Percentiles rank a stretch among this genome's conserved stretches.
phyloP scores from a whole-genome alignment of 192 early-diverging fungal genomes.

The Umbelopsis sp. region DNA sequence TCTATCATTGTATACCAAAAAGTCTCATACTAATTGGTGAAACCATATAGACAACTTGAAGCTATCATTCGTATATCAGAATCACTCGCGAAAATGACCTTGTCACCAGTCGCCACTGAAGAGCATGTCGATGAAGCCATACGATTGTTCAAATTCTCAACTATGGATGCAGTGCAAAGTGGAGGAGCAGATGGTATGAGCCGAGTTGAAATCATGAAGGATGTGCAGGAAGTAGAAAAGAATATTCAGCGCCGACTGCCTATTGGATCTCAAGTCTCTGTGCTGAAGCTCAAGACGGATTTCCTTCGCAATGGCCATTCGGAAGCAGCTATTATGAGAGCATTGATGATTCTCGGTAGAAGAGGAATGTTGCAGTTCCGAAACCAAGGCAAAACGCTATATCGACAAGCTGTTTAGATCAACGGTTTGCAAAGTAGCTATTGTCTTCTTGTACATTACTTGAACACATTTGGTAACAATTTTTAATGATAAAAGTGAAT shows the following conservation, averaged over 20 bases:
- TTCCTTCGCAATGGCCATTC: constrained; percentile 49
- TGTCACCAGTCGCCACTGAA: constrained; percentile 82
- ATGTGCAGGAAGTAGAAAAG: constrained; percentile 82
- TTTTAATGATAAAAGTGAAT: too few relatives aligned
- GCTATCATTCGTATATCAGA: constrained; percentile 98
- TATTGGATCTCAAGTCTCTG: constrained; percentile 78
- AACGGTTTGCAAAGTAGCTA: not conserved
- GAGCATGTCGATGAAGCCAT: constrained; percentile 97
- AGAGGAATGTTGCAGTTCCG: constrained; percentile 82
- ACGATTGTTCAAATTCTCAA: constrained; percentile 95
- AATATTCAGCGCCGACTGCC: constrained; percentile 86
- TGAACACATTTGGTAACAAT: too few relatives aligned
- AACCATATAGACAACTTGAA: constrained; percentile 82
- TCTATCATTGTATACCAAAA: not conserved
- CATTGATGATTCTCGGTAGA: constrained; percentile 80
- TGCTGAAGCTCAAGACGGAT: constrained; percentile 51
- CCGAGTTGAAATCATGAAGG: constrained; percentile 68
- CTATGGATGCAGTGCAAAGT: constrained; percentile 94
- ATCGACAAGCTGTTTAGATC: constrained; percentile 39
- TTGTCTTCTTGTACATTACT: not conserved
- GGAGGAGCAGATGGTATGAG: constrained; percentile 86
- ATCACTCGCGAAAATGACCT: constrained; percentile 94
- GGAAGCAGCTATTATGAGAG: constrained; percentile 64
- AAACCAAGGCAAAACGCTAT: constrained; percentile 64
- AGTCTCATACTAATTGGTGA: constrained; percentile 18